Percentiles rank a stretch among this genome's conserved stretches.
These are phyloP conservation scores for Lipomyces lipofer DNA, from an alignment of 805 yeast genomes.

Conservation along the genomic window DNA sequence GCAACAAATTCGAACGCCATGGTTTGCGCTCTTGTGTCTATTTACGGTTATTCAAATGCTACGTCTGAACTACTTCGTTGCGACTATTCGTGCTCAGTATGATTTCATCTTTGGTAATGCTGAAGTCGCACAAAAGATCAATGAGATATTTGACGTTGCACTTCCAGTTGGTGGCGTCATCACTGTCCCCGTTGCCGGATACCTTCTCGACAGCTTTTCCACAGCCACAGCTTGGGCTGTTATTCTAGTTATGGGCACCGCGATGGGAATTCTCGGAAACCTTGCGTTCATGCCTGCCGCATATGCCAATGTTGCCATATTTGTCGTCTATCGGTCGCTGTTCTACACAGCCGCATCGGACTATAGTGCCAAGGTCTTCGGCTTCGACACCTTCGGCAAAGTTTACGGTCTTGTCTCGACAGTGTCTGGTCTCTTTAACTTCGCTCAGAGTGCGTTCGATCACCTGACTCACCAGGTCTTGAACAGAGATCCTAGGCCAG, in stretches of 20 bases:
- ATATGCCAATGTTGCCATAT: constrained; percentile 63
- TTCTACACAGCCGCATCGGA: constrained; percentile 92
- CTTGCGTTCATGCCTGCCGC: constrained; percentile 54
- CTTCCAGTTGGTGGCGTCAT: constrained; percentile 85
- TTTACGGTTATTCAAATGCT: constrained; percentile 89
- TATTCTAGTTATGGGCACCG: constrained; percentile 54
- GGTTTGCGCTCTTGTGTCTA: constrained; percentile 76
- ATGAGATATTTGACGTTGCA: constrained; percentile 79
- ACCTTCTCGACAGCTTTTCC: constrained; percentile 69
- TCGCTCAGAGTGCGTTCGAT: constrained; percentile 71
- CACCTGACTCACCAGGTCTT: constrained; percentile 65
- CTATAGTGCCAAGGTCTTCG: constrained; percentile 89
- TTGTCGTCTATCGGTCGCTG: constrained; percentile 86
- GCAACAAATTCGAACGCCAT: constrained; percentile 54
- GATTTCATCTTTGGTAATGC: constrained; percentile 60
- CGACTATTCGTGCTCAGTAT: constrained; percentile 84
- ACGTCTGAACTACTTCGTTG: constrained; percentile 88
- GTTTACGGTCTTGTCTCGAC: constrained; percentile 86
- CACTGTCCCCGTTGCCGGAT: constrained; percentile 85
- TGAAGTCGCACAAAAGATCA: constrained; percentile 55
- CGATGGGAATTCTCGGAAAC: constrained; percentile 73
- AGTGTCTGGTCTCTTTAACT: constrained; percentile 76
- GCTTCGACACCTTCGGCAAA: constrained; percentile 87
- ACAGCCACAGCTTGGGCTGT: constrained; percentile 55
- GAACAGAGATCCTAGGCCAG: constrained; percentile 75